phyloP scores from a whole-genome alignment of 2,329 filamentous ascomycete species.

The Grosmannia serpens region DNA sequence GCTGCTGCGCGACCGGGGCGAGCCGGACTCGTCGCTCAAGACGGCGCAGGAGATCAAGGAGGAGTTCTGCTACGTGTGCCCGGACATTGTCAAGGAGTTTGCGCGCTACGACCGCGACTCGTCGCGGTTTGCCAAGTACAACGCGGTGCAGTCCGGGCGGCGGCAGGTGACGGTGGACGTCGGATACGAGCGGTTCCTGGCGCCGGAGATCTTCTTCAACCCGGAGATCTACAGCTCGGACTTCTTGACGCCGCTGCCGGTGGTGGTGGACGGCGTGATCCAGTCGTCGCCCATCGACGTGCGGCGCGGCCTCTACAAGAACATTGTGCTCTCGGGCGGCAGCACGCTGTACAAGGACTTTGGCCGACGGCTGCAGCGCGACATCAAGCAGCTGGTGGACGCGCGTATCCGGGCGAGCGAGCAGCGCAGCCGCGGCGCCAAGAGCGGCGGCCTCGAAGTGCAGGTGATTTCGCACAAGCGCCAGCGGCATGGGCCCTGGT shows the following conservation, averaged over 20 bases:
- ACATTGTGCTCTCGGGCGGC: constrained; percentile 94
- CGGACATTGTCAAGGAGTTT: constrained; percentile 98
- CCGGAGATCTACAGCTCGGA: constrained; percentile 99
- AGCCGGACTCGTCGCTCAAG: constrained; percentile 93
- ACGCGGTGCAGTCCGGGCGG: constrained; percentile 75
- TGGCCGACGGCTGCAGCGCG: constrained; percentile 85
- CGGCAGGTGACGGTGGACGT: constrained; percentile 80
- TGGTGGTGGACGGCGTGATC: constrained; percentile 91
- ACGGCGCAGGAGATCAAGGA: constrained; percentile 98
- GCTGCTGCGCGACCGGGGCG: constrained; percentile 85
- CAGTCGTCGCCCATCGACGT: constrained; percentile 97
- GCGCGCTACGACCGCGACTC: constrained; percentile 87
- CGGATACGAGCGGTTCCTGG: constrained; percentile 94
- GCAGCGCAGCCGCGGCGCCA: constrained; percentile 79
- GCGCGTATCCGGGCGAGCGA: constrained; percentile 87
- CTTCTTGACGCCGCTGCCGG: constrained; percentile 89
- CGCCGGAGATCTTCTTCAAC: constrained; percentile 99
- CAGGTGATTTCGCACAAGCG: constrained; percentile 96
- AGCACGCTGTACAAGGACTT: constrained; percentile 99
- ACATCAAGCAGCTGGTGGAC: constrained; percentile 93
- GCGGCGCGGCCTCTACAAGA: constrained; percentile 94
- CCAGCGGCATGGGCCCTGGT: constrained; percentile 96
- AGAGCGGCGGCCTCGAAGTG: constrained; percentile 88
- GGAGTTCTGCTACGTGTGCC: constrained; percentile 95
- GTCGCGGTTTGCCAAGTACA: constrained; percentile 81